Evolutionary conservation across 1,139 yeast genomes (phyloP), one percentile per base, ranked within the genome.

Genomic region (Yamadazyma jaroonii): DNA sequence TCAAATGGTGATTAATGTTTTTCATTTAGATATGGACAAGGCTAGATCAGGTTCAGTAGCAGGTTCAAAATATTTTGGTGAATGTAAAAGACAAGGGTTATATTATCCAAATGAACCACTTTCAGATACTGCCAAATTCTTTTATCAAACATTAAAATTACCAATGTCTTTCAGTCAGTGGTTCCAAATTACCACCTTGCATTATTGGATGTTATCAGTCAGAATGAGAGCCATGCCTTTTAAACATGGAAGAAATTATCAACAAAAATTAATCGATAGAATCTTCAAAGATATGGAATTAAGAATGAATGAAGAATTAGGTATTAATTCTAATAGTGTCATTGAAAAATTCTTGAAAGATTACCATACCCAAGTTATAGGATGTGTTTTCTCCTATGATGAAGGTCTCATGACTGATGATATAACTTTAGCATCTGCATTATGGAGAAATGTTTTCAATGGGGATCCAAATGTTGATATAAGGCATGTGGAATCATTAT

Each of bases 211-310:
- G 55, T 70, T 92, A 37, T 83, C 84, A 50, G 96, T 87, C 11
- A 79, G 98, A 55, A 89, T 92, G 96, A 79, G 99, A 58, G 95
- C 95, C 13, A 74, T 94, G 83, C 97, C 97, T 0, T 83, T 83
- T 58, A 84, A 86, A 54, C 82, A 87, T 56, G 94, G 97, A 29
- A 79, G 79, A 49, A 84, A 84, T 57, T 92, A 90, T 62, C 97
- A 92, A 61, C 96, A 90, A 60, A 89, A 89, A 59, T 65, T 94
- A 36, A 85, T 90, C 31, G 96, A 94, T 59, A 76, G 95, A 50
- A 79, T 88, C 35, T 94, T 92, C 64, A 79, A 79, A 45, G 98
- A 92, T 57, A 84, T 92, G 66, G 97, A 92, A 58, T 68, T 79
- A 54, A 79, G 95, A 55, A 72, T 94, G 64, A 77, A 84, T 37